Percentiles rank a stretch among this genome's conserved stretches.
These are phyloP conservation scores for Fusarium lateritium DNA, from an alignment of 2,329 filamentous ascomycete genomes.

Conservation along the genomic window DNA sequence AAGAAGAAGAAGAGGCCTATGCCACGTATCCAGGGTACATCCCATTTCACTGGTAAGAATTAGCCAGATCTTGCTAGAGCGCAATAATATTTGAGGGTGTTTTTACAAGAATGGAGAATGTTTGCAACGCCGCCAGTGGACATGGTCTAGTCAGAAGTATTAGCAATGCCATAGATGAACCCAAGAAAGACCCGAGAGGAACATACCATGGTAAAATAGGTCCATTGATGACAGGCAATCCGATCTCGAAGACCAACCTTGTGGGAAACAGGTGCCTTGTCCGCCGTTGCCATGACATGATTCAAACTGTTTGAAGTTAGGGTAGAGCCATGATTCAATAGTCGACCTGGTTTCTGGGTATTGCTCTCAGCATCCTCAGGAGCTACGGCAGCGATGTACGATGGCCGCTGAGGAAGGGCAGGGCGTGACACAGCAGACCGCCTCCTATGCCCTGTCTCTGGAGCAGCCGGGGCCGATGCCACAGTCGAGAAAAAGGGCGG, in stretches of 20 bases:
- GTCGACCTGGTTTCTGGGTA: conserved; percentile 16
- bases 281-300: conserved; percentile 53
- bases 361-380: conserved; percentile 6
- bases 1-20: conserved; percentile 74
- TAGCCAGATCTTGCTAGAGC: neutral
- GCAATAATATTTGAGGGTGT: neutral
- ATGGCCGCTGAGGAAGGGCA: conserved; percentile 34
- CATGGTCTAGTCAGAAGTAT: conserved; percentile 53
- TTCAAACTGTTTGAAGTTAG: conserved; percentile 49
- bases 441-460: neutral
- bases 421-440: conserved; percentile 26
- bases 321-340: conserved; percentile 32
- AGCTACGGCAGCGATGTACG: conserved; percentile 35
- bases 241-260: conserved; percentile 64
- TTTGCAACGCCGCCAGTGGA: conserved; percentile 71
- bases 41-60: conserved; percentile 44
- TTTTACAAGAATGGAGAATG: conserved; percentile 60
- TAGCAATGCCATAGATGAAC: neutral
- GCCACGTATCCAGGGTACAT: conserved; percentile 68
- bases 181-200: neutral
- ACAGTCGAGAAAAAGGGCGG: conserved; percentile 48
- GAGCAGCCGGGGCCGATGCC: conserved; percentile 21
- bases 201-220: conserved; percentile 76
- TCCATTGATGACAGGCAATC: conserved; percentile 74
- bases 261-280: conserved; percentile 42